A percentile compares a stretch with the other conserved stretches of the same genome.
Conservation (phyloP, 2,329 filamentous ascomycete species). For the Cyphellophora europaea region DNA sequence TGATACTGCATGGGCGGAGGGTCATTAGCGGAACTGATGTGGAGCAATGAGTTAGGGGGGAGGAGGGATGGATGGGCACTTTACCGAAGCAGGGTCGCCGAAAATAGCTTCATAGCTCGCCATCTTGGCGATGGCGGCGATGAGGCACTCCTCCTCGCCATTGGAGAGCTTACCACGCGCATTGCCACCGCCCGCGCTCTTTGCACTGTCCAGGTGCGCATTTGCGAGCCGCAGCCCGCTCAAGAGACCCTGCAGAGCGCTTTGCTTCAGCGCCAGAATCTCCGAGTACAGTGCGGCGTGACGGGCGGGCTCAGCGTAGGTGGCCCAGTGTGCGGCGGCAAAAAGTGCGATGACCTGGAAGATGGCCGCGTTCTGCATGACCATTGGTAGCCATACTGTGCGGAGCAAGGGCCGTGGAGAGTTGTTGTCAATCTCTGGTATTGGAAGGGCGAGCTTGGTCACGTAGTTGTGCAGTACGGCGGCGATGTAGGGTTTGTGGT, state of each 20-base stretch:
- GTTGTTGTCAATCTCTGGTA: slow-evolving; percentile 31
- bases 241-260: slow-evolving; percentile 26
- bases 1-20: too few relatives aligned
- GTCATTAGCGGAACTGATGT: too few relatives aligned
- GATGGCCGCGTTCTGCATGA: slow-evolving; percentile 29
- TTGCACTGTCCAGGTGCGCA: background rate
- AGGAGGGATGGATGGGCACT: background rate
- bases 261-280: slow-evolving; percentile 34
- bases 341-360: slow-evolving; percentile 34
- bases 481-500: background rate
- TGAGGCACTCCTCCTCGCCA: too few relatives aligned
- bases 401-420: slow-evolving; percentile 26
- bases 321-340: slow-evolving; percentile 31
- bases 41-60: background rate
- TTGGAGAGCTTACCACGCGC: slow-evolving; percentile 24
- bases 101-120: slow-evolving; percentile 45
- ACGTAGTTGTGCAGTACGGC: background rate
- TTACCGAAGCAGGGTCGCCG: slow-evolving; percentile 26
- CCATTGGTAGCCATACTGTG: slow-evolving; percentile 31
- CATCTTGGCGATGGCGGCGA: slow-evolving; percentile 43
- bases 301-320: slow-evolving; percentile 17
- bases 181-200: background rate
- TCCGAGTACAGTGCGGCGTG: slow-evolving; percentile 12
- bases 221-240: too few relatives aligned
- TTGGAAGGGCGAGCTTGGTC: slow-evolving; percentile 29